A percentile compares a stretch with the other conserved stretches of the same genome.
These are phyloP conservation scores for Nakaseomyces delphensis DNA, from an alignment of 1,139 yeast species.

Conservation along the genomic window DNA sequence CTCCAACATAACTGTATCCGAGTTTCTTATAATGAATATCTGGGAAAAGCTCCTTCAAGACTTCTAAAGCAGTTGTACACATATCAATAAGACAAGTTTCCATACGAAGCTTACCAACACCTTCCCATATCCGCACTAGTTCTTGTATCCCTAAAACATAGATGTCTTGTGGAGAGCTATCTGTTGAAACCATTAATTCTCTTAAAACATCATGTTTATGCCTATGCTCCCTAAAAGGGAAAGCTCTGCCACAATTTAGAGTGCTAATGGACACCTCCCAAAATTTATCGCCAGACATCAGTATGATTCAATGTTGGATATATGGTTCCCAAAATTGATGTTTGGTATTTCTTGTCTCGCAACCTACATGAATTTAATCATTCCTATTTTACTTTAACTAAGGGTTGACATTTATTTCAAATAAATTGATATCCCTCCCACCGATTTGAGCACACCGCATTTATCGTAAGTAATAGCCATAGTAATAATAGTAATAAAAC, in stretches of 20 bases:
- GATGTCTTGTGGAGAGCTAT: constrained; percentile 35
- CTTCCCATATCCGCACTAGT: constrained; percentile 55
- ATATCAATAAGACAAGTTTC: constrained; percentile 37
- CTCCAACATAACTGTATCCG: constrained; percentile 49
- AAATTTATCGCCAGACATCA: not conserved
- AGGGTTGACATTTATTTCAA: too few species aligned
- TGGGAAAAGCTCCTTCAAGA: constrained; percentile 35
- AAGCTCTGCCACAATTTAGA: constrained; percentile 28
- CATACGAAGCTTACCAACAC: constrained; percentile 40
- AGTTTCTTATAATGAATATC: constrained; percentile 38
- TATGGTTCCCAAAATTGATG: not conserved
- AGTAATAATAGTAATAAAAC: not conserved
- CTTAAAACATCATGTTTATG: constrained; percentile 5
- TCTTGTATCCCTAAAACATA: constrained; percentile 73
- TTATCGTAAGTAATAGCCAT: not conserved
- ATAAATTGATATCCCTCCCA: not conserved
- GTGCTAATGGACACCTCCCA: constrained; percentile 20
- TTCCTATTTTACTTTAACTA: too few species aligned
- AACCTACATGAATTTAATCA: too few species aligned
- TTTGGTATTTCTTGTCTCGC: too few species aligned
- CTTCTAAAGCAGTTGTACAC: constrained; percentile 36
- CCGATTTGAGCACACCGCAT: not conserved
- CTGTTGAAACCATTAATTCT: constrained; percentile 12
- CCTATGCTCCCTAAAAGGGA: constrained; percentile 17
- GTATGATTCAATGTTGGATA: too few species aligned